Evolutionary conservation across 345 rosid species (phyloP).

Genomic region (Salix exigua): DNA sequence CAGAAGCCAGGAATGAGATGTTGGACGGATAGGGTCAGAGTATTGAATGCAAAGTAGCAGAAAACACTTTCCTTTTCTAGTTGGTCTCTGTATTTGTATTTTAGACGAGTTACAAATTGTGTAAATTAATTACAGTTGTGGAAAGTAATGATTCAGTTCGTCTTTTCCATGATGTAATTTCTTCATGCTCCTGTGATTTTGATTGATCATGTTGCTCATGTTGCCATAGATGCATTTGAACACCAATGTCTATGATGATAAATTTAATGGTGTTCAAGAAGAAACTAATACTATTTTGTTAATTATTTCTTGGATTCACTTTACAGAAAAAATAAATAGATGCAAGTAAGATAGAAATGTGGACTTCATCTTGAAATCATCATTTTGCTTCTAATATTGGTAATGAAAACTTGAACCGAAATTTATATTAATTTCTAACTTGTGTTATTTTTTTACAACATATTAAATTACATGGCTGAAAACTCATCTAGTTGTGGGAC

Average conservation of each 20-base stretch:
- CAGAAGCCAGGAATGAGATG: constrained; percentile 17
- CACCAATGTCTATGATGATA: too few species aligned
- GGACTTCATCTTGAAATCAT: too few species aligned
- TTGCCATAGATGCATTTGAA: neutral
- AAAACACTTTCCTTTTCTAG: neutral
- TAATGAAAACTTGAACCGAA: too few species aligned
- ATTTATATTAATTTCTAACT: too few species aligned
- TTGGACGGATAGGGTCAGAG: neutral
- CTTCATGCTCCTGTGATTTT: neutral
- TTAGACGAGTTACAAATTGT: constrained; percentile 14
- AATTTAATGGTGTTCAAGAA: too few species aligned
- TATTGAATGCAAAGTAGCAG: constrained; percentile 13
- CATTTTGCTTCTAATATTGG: too few species aligned
- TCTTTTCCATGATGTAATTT: neutral
- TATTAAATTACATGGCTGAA: too few species aligned
- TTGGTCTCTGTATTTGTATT: neutral
- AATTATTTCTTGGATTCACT: too few species aligned
- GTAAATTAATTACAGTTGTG: constrained; percentile 18
- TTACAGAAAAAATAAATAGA: too few species aligned
- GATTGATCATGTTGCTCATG: neutral
- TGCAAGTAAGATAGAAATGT: neutral
- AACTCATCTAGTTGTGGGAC: too few species aligned
- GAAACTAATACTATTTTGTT: too few species aligned
- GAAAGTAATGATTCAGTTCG: neutral
- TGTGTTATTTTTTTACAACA: too few species aligned